These are phyloP conservation scores for Chlamydomonas sp. DNA, from an alignment of 139 green algal genomes.

Conservation along the genomic window DNA sequence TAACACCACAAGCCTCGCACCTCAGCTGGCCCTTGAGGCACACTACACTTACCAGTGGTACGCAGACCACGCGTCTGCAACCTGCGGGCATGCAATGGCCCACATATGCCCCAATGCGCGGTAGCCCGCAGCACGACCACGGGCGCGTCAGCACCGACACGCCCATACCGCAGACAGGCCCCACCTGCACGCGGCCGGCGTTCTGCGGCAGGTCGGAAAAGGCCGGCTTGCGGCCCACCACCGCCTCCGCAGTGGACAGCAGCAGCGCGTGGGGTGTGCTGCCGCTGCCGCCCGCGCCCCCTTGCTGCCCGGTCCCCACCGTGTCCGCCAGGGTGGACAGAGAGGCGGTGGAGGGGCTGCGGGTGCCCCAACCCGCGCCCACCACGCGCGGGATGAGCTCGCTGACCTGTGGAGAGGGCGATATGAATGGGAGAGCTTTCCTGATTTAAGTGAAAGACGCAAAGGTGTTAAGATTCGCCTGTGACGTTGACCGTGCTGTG, in stretches of 20 bases:
- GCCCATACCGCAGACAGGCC: background rate
- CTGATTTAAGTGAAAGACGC: too few relatives aligned
- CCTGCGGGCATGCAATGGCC: too few relatives aligned
- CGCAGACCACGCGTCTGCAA: too few relatives aligned
- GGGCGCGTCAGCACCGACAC: background rate
- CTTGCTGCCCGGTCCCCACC: background rate
- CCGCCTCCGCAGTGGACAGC: background rate
- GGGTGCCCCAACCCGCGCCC: background rate
- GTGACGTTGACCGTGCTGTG: too few relatives aligned
- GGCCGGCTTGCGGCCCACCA: background rate
- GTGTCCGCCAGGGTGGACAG: background rate
- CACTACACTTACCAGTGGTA: too few relatives aligned
- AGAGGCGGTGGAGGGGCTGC: conserved; percentile 1
- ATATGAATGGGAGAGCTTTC: too few relatives aligned
- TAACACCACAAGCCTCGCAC: too few relatives aligned
- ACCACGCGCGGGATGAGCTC: background rate
- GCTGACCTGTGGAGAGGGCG: too few relatives aligned
- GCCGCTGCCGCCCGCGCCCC: background rate
- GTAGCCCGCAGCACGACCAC: background rate
- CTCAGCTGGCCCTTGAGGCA: too few relatives aligned
- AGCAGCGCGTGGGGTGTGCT: background rate
- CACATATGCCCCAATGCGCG: too few relatives aligned
- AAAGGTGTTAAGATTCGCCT: too few relatives aligned
- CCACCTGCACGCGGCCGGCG: conserved; percentile 36
- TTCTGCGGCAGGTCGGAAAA: conserved; percentile 41